Conservation (phyloP, 345 rosid genomes). For the Draba incana region DNA sequence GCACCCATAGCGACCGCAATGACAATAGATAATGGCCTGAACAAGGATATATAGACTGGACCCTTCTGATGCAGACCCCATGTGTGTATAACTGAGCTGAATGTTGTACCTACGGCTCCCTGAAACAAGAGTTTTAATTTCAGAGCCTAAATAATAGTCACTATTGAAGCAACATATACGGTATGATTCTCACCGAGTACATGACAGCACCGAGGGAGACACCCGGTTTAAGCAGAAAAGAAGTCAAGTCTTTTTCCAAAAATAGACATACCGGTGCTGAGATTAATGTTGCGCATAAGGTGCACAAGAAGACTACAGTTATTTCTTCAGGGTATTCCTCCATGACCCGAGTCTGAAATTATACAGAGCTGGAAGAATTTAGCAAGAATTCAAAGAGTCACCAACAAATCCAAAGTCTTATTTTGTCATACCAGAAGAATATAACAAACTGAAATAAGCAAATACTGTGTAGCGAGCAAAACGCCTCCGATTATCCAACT, state of each 20-base stretch:
- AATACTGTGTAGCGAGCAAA: slow-evolving; percentile 28
- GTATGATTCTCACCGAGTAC: neutral
- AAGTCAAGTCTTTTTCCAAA: slow-evolving; percentile 43
- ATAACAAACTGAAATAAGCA: slow-evolving; percentile 31
- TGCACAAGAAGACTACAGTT: slow-evolving; percentile 37
- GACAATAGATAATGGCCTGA: slow-evolving; percentile 50
- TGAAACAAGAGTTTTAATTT: neutral
- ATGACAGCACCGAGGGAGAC: slow-evolving; percentile 39
- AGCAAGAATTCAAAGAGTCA: neutral
- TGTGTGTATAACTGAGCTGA: slow-evolving; percentile 33
- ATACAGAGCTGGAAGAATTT: slow-evolving; percentile 1
- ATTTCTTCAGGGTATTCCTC: slow-evolving; percentile 48
- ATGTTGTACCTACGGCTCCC: slow-evolving; percentile 32
- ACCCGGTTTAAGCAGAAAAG: slow-evolving; percentile 46
- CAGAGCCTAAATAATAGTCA: too few species aligned
- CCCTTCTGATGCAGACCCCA: slow-evolving; percentile 50
- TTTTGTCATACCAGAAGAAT: slow-evolving; percentile 35
- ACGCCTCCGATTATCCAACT: slow-evolving; percentile 42
- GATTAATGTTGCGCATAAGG: slow-evolving; percentile 38
- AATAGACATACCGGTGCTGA: slow-evolving; percentile 45
- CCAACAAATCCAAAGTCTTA: slow-evolving; percentile 2
- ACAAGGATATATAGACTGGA: slow-evolving; percentile 49
- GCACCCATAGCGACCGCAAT: slow-evolving; percentile 43
- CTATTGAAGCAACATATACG: too few species aligned
- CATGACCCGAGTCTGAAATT: slow-evolving; percentile 50